phyloP scores from a whole-genome alignment of 495 filamentous ascomycete species.

The Xylaria intraflava region DNA sequence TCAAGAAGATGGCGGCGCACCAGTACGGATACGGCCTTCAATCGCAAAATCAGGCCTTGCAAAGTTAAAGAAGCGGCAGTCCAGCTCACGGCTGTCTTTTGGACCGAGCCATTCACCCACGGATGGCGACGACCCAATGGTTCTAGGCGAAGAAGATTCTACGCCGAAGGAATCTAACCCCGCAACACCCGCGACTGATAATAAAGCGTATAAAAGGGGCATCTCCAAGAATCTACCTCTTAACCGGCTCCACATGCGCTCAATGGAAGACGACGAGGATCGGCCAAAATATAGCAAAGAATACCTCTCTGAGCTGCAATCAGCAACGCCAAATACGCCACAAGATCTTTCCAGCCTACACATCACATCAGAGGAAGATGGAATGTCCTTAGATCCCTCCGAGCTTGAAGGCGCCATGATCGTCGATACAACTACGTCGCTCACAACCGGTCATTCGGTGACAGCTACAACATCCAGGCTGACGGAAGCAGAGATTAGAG shows the following conservation, averaged over 20 bases:
- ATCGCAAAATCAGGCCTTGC: slow-evolving; percentile 33
- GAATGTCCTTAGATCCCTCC: slow-evolving; percentile 45
- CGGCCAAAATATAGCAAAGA: slow-evolving; percentile 80
- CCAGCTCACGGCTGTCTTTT: slow-evolving; percentile 69
- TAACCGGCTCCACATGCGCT: slow-evolving; percentile 49
- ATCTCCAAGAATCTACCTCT: slow-evolving; percentile 38
- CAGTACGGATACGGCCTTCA: slow-evolving; percentile 32
- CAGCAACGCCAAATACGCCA: slow-evolving; percentile 73
- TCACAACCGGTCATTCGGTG: slow-evolving; percentile 4
- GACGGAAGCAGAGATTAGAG: slow-evolving; percentile 79
- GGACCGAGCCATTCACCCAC: slow-evolving; percentile 53
- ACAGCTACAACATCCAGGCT: slow-evolving; percentile 50
- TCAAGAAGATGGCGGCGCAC: slow-evolving; percentile 31
- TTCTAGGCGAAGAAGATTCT: slow-evolving; percentile 48
- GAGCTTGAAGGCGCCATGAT: slow-evolving; percentile 54
- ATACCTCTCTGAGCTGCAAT: slow-evolving; percentile 75
- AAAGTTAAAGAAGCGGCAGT: slow-evolving; percentile 55
- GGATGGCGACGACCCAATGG: slow-evolving; percentile 40
- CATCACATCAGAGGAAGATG: slow-evolving; percentile 34
- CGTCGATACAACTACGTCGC: slow-evolving; percentile 45
- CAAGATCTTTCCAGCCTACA: slow-evolving; percentile 43
- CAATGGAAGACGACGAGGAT: slow-evolving; percentile 55
- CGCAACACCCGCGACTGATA: slow-evolving; percentile 63
- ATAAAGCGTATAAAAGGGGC: slow-evolving; percentile 53
- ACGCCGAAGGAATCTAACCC: slow-evolving; percentile 65